Conservation (phyloP, 1,139 yeast species). For the Blastobotrys illinoisensis region DNA sequence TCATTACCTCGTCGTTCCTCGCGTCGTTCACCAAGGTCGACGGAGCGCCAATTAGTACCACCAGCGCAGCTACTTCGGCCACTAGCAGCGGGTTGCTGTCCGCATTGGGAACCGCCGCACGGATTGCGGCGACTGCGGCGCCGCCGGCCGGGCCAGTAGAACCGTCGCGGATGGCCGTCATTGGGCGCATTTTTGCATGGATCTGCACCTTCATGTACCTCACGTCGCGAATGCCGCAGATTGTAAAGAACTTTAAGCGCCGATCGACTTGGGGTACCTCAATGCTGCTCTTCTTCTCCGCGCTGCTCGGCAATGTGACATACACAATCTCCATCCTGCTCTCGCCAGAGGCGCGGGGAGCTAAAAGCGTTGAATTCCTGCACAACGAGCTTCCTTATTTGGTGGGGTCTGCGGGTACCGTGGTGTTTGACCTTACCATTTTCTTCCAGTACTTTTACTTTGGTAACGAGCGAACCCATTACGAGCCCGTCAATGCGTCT, state of each 20-base stretch:
- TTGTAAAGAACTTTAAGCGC: constrained; percentile 64
- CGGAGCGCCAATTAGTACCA: background rate
- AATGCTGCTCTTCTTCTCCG: constrained; percentile 70
- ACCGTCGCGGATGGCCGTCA: constrained; percentile 1
- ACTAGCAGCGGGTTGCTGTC: constrained; percentile 19
- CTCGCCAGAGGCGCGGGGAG: constrained; percentile 37
- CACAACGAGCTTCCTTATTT: constrained; percentile 73
- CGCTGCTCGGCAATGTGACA: constrained; percentile 73
- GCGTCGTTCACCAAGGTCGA: constrained; percentile 26
- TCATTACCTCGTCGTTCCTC: constrained; percentile 27
- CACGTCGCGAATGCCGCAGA: constrained; percentile 78
- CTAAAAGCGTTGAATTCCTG: constrained; percentile 47
- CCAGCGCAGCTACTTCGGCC: too few relatives aligned
- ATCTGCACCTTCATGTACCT: constrained; percentile 70
- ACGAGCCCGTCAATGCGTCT: background rate
- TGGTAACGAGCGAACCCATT: constrained; percentile 21
- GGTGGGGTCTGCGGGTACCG: constrained; percentile 76
- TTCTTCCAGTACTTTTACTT: constrained; percentile 53
- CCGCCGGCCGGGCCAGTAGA: background rate
- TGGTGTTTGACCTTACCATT: constrained; percentile 68
- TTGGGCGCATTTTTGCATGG: constrained; percentile 65
- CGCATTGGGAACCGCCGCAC: constrained; percentile 20
- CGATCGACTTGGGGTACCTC: constrained; percentile 84
- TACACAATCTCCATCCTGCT: constrained; percentile 67
- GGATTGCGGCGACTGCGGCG: constrained; percentile 17